Conservation (phyloP, 2,329 filamentous ascomycete genomes). For the Diaporthe velutina region DNA sequence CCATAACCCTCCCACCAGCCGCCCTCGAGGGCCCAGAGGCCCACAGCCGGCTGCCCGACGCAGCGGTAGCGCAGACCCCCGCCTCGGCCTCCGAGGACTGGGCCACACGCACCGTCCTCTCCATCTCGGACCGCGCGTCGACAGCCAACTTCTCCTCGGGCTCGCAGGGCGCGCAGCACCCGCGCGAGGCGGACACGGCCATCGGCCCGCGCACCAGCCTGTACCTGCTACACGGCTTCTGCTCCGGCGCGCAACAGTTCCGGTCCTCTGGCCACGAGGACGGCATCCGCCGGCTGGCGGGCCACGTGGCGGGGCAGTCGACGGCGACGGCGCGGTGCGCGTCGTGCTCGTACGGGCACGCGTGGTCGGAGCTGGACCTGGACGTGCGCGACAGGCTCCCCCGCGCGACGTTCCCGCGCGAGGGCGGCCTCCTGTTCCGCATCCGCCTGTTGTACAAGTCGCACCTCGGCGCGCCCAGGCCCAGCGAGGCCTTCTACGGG, state of each 20-base stretch:
- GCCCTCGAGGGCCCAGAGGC: background rate
- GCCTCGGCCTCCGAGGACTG: conserved; percentile 23
- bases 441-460: conserved; percentile 58
- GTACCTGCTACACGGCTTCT: conserved; percentile 52
- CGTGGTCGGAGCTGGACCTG: conserved; percentile 36
- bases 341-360: conserved; percentile 40
- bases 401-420: conserved; percentile 31
- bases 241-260: conserved; percentile 54
- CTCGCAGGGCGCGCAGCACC: conserved; percentile 34
- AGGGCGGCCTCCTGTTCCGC: conserved; percentile 52
- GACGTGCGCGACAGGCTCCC: conserved; percentile 32
- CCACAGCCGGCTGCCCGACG: background rate
- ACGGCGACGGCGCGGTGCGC: conserved; percentile 31
- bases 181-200: conserved; percentile 45
- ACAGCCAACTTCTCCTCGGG: conserved; percentile 26
- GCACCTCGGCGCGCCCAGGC: conserved; percentile 50
- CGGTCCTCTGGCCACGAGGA: conserved; percentile 50
- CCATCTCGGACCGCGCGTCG: conserved; percentile 30
- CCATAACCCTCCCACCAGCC: background rate
- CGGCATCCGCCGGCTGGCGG: conserved; percentile 50
- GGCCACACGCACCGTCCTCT: conserved; percentile 18
- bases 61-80: background rate
- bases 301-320: conserved; percentile 41
- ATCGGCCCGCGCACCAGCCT: conserved; percentile 54
- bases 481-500: conserved; percentile 51